These are phyloP conservation scores for Priceomyces haplophilus DNA, from an alignment of 805 yeast genomes.

Conservation along the genomic window DNA sequence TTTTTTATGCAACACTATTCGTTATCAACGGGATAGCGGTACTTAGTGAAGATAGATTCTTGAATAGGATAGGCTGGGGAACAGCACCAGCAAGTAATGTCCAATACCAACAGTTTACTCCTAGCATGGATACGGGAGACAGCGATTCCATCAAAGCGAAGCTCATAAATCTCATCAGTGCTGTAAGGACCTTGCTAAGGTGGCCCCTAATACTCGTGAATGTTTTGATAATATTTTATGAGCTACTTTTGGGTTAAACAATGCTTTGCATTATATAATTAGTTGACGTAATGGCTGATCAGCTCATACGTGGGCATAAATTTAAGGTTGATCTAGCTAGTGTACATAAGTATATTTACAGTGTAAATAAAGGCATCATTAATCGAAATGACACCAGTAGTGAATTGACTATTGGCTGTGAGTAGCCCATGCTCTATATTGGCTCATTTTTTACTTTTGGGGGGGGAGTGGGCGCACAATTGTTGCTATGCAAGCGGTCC, in stretches of 20 bases:
- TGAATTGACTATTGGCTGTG: neutral
- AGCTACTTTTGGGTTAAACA: constrained; percentile 59
- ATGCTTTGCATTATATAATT: neutral
- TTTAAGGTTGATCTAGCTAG: constrained; percentile 8
- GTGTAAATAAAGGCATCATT: neutral
- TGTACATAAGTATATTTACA: constrained; percentile 9
- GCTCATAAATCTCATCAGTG: constrained; percentile 63
- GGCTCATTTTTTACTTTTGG: constrained; percentile 14
- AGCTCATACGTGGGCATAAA: constrained; percentile 1
- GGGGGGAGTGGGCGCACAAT: constrained; percentile 6
- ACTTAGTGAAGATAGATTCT: constrained; percentile 74
- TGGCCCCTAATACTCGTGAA: constrained; percentile 71
- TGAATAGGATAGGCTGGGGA: constrained; percentile 54
- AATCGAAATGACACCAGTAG: neutral
- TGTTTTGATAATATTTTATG: constrained; percentile 64
- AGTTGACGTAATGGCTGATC: neutral
- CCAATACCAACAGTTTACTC: constrained; percentile 26
- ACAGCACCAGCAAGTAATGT: constrained; percentile 16
- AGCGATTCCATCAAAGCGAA: constrained; percentile 45
- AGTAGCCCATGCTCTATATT: neutral
- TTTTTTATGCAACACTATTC: constrained; percentile 55
- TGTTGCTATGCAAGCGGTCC: constrained; percentile 51
- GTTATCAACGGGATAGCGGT: constrained; percentile 74
- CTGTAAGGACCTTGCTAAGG: constrained; percentile 72
- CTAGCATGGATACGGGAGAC: constrained; percentile 46